These are phyloP conservation scores for Brassica hybrid DNA, from an alignment of 441 rosid species.

Conservation along the genomic window DNA sequence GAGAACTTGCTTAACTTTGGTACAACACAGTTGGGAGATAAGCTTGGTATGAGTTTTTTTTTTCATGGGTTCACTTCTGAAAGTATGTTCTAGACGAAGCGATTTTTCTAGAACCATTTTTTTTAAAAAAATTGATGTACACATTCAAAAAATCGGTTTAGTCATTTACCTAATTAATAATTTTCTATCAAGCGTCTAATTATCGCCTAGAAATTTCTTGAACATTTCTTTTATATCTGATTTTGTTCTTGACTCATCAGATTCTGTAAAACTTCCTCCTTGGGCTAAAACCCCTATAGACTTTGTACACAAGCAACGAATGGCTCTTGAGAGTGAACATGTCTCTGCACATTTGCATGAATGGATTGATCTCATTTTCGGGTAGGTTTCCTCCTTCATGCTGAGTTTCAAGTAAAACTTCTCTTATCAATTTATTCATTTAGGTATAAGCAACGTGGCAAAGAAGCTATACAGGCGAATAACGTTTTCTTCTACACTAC, in stretches of 20 bases:
- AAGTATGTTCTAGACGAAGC: no score
- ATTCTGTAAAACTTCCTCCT: constrained; percentile 79
- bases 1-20: constrained; percentile 84
- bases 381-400: constrained; percentile 50
- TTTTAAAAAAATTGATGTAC: no score
- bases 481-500: constrained; percentile 94
- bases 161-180: not conserved
- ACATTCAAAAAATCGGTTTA: not conserved
- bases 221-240: not conserved
- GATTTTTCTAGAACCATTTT: no score
- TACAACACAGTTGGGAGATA: constrained; percentile 77
- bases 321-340: constrained; percentile 95
- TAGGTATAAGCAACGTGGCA: constrained; percentile 95
- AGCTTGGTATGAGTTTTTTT: constrained; percentile 63
- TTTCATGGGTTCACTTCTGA: not conserved
- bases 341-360: constrained; percentile 93
- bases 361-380: constrained; percentile 97
- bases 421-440: constrained; percentile 37
- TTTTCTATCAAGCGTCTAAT: no score
- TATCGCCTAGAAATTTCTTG: no score
- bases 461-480: constrained; percentile 89
- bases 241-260: constrained; percentile 51
- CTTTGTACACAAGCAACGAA: constrained; percentile 88
- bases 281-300: constrained; percentile 92
- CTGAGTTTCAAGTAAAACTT: not conserved